These are phyloP conservation scores for Malassezia sp. DNA, from an alignment of 1,284 basidiomycete species.

Conservation along the genomic window DNA sequence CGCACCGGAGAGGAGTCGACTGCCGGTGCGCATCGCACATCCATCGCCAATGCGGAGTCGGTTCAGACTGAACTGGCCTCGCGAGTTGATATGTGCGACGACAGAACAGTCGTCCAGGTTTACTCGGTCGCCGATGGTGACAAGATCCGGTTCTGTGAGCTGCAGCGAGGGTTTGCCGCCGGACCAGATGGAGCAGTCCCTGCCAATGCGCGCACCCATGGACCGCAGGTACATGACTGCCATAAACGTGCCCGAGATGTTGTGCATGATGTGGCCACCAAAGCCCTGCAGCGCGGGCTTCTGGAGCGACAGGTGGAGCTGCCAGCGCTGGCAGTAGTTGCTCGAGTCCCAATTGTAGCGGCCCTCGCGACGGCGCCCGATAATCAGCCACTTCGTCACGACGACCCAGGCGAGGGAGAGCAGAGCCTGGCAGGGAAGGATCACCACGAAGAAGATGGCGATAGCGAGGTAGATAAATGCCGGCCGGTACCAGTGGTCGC, in stretches of 20 bases:
- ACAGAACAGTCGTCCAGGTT: constrained; percentile 44
- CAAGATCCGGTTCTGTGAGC: constrained; percentile 45
- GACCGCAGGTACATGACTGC: constrained; percentile 44
- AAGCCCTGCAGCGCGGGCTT: constrained; percentile 36
- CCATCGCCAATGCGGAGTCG: constrained; percentile 43
- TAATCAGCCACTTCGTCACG: constrained; percentile 42
- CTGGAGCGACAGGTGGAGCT: constrained; percentile 41
- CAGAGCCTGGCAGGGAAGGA: constrained; percentile 32
- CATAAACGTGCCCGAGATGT: constrained; percentile 36
- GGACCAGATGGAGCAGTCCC: constrained; percentile 43
- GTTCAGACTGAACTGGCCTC: constrained; percentile 45
- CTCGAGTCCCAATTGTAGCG: constrained; percentile 47
- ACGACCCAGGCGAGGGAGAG: constrained; percentile 41
- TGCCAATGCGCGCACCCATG: constrained; percentile 39
- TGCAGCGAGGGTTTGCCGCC: constrained; percentile 45
- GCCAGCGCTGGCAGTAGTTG: constrained; percentile 46
- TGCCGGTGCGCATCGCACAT: constrained; percentile 42
- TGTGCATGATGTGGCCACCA: constrained; percentile 41
- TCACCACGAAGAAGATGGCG: constrained; percentile 36
- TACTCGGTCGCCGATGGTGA: constrained; percentile 43
- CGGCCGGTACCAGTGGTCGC: constrained; percentile 45
- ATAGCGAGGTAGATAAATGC: constrained; percentile 41
- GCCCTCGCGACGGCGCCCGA: constrained; percentile 43
- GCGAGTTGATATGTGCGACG: constrained; percentile 46
- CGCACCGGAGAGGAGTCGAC: constrained; percentile 41